A percentile compares a stretch with the other conserved stretches of the same genome.
Conservation (phyloP, 208 protist species). For the Herpetomonas samuelpessoai region DNA sequence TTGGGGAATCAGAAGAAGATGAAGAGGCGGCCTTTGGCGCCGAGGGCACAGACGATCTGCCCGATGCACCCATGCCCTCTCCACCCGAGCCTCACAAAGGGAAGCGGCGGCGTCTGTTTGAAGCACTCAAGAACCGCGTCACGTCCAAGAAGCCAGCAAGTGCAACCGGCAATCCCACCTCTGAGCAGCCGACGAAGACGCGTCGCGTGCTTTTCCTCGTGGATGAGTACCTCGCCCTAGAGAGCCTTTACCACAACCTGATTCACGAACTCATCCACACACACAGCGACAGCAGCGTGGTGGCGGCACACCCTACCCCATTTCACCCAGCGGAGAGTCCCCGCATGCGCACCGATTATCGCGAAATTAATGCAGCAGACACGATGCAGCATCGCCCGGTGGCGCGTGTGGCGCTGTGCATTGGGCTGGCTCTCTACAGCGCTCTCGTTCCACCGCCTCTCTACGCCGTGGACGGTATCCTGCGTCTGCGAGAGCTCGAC, state of each 20-base stretch:
- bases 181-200: background rate
- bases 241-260: background rate
- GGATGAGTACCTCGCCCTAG: background rate
- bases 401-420: slow-evolving; percentile 35
- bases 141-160: background rate
- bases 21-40: background rate
- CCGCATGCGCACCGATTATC: background rate
- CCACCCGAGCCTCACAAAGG: background rate
- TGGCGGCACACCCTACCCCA: background rate
- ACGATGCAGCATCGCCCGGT: slow-evolving; percentile 29
- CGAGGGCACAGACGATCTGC: too few relatives aligned
- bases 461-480: slow-evolving; percentile 27
- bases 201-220: background rate
- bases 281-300: background rate
- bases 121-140: slow-evolving; percentile 13
- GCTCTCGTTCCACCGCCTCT: slow-evolving; percentile 11
- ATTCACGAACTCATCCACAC: background rate
- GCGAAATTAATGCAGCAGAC: background rate
- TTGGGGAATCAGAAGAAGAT: background rate
- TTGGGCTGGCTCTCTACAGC: slow-evolving; percentile 41
- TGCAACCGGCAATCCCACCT: background rate
- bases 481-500: slow-evolving; percentile 29
- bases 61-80: background rate
- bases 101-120: slow-evolving; percentile 13
- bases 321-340: background rate